phyloP scores from a whole-genome alignment of 2,329 filamentous ascomycete genomes.

The Corynespora cassiicola region DNA sequence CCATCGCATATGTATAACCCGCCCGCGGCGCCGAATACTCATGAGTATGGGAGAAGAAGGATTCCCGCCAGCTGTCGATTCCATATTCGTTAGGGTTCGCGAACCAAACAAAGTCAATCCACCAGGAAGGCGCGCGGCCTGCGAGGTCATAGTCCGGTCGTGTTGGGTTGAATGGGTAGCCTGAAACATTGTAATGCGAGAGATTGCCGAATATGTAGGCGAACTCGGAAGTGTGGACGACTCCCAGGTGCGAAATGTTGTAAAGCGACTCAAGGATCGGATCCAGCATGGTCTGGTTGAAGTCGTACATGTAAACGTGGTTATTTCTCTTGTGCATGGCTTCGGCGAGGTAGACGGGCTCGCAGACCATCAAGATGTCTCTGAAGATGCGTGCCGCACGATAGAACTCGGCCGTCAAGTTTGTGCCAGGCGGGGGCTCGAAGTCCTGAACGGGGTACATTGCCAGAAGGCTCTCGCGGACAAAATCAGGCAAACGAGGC shows the following conservation, averaged over 20 bases:
- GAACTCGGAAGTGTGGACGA: constrained; percentile 61
- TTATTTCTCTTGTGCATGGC: constrained; percentile 47
- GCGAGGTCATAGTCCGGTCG: constrained; percentile 50
- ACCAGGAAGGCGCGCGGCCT: constrained; percentile 52
- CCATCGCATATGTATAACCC: constrained; percentile 27
- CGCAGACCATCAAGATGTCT: constrained; percentile 60
- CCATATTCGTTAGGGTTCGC: constrained; percentile 39
- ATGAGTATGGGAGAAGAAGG: constrained; percentile 34
- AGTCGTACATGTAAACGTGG: constrained; percentile 57
- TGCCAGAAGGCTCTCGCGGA: constrained; percentile 30
- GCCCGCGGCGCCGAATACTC: constrained; percentile 14
- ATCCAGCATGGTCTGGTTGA: constrained; percentile 62
- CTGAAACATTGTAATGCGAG: constrained; percentile 50
- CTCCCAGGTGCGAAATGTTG: constrained; percentile 50
- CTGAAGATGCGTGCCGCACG: constrained; percentile 58
- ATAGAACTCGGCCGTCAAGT: constrained; percentile 57
- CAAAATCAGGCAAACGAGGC: constrained; percentile 39
- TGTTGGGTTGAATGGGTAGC: constrained; percentile 42
- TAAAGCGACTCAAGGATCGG: constrained; percentile 45
- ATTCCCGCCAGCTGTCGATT: constrained; percentile 50
- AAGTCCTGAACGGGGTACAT: constrained; percentile 54
- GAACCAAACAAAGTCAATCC: constrained; percentile 56
- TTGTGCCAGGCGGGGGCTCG: constrained; percentile 40
- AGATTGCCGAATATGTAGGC: constrained; percentile 57
- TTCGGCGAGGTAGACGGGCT: constrained; percentile 52